phyloP scores from a whole-genome alignment of 1,284 basidiomycete species.

The Marasmius sp. region DNA sequence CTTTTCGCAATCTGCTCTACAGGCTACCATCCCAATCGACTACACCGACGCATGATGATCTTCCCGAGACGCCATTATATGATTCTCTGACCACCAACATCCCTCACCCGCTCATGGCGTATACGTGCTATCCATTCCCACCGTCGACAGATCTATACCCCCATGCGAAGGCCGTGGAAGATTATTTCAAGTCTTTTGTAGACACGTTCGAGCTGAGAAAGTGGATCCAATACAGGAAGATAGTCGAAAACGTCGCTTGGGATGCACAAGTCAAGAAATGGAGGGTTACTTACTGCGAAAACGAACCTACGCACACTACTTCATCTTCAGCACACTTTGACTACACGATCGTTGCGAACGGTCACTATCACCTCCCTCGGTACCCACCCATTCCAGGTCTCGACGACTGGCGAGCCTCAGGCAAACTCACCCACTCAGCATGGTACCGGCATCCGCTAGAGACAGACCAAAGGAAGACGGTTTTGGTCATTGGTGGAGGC shows the following conservation, averaged over 20 bases:
- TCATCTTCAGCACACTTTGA: constrained; percentile 49
- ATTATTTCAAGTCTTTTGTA: constrained; percentile 64
- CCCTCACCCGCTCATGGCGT: constrained; percentile 75
- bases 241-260: constrained; percentile 47
- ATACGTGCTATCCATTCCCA: constrained; percentile 59
- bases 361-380: constrained; percentile 66
- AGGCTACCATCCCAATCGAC: constrained; percentile 58
- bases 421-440: constrained; percentile 59
- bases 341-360: constrained; percentile 68
- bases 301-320: constrained; percentile 20
- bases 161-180: constrained; percentile 49
- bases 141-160: constrained; percentile 72
- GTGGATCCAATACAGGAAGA: constrained; percentile 55
- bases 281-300: constrained; percentile 36
- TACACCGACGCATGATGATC: constrained; percentile 29
- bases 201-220: constrained; percentile 52
- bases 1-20: constrained; percentile 7
- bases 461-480: constrained; percentile 36
- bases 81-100: constrained; percentile 76
- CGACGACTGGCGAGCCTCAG: constrained; percentile 48
- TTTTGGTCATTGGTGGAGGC: constrained; percentile 71
- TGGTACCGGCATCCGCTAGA: constrained; percentile 61
- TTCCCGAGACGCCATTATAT: constrained; percentile 68
- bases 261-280: constrained; percentile 37
- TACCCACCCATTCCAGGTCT: constrained; percentile 62